These are phyloP conservation scores for Neoarthrinium moseri DNA, from an alignment of 2,329 filamentous ascomycete genomes.

Conservation along the genomic window DNA sequence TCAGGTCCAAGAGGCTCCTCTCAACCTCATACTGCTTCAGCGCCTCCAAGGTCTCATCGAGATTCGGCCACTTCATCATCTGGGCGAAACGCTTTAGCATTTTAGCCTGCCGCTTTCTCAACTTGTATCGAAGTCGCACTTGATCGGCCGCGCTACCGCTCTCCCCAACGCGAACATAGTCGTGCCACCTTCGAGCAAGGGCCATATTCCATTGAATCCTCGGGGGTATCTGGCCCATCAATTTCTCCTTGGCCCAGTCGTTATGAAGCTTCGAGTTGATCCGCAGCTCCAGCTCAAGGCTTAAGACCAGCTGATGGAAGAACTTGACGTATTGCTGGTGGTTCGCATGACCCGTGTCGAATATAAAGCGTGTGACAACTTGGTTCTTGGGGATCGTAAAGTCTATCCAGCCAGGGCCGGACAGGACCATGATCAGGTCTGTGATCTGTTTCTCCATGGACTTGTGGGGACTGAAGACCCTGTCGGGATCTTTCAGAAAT, in stretches of 20 bases:
- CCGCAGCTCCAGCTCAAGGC: conserved; percentile 68
- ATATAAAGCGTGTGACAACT: conserved; percentile 71
- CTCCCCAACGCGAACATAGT: conserved; percentile 66
- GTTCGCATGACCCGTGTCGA: conserved; percentile 56
- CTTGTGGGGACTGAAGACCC: conserved; percentile 57
- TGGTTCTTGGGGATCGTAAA: conserved; percentile 70
- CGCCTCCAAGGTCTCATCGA: conserved; percentile 60
- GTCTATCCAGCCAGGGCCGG: conserved; percentile 70
- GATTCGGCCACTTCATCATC: conserved; percentile 76
- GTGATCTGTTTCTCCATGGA: conserved; percentile 70
- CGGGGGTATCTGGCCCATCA: conserved; percentile 65
- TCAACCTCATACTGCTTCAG: conserved; percentile 61
- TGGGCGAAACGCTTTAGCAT: conserved; percentile 67
- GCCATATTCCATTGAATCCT: conserved; percentile 72
- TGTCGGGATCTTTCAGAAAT: conserved; percentile 67
- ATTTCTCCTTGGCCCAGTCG: conserved; percentile 63
- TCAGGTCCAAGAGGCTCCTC: conserved; percentile 56
- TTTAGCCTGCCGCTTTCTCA: conserved; percentile 67
- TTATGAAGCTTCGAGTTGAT: conserved; percentile 63
- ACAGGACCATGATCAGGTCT: conserved; percentile 68
- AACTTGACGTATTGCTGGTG: conserved; percentile 61
- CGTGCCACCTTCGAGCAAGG: conserved; percentile 70
- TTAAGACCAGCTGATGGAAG: conserved; percentile 75
- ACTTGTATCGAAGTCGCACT: conserved; percentile 62
- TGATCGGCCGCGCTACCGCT: conserved; percentile 53